Evolutionary conservation across 345 rosid genomes (phyloP).

Genomic region (Jatropha curcas): DNA sequence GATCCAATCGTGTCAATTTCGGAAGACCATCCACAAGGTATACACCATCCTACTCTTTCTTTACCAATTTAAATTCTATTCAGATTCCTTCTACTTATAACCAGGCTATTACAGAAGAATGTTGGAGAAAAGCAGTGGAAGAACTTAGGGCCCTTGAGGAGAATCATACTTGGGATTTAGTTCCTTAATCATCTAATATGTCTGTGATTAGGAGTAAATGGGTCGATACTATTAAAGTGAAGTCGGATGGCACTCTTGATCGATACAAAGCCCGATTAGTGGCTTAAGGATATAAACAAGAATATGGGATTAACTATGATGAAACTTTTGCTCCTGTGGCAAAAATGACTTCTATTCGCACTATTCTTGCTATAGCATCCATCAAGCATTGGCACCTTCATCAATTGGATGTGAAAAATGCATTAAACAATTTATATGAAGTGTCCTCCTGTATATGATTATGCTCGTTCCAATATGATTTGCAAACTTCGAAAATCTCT

Average conservation of each 20-base stretch:
- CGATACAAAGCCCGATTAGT: background rate
- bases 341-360: background rate
- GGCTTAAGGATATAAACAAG: background rate
- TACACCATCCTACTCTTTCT: background rate
- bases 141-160: too few relatives aligned
- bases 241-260: background rate
- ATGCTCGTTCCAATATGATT: background rate
- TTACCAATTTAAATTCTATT: background rate
- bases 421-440: background rate
- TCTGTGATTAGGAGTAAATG: too few relatives aligned
- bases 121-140: too few relatives aligned
- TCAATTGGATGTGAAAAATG: background rate
- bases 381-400: background rate
- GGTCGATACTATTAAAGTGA: background rate
- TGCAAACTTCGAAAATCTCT: background rate
- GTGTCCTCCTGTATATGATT: background rate
- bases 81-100: constrained; percentile 3
- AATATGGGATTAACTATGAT: background rate
- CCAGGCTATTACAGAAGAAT: too few relatives aligned
- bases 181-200: too few relatives aligned
- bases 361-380: background rate
- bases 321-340: background rate
- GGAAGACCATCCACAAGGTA: background rate
- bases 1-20: background rate
- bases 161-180: too few relatives aligned